Conservation (phyloP, 1,284 basidiomycete genomes). For the Puccinia coronata region DNA sequence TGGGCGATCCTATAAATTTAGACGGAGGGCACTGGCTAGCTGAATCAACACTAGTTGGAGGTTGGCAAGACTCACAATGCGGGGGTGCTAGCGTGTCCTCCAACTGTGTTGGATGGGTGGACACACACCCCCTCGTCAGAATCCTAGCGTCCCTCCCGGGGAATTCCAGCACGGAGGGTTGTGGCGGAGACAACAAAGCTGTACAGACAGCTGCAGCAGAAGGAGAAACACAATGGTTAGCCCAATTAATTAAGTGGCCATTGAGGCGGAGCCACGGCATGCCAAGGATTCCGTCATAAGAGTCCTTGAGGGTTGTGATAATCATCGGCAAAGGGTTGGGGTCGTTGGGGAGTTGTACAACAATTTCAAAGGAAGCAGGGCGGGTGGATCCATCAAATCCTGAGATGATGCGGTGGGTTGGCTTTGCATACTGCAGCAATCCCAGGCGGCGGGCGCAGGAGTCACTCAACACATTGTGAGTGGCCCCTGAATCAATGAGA, state of each 20-base stretch:
- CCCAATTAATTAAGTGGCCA: neutral
- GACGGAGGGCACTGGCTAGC: too few relatives aligned
- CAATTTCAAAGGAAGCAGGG: neutral
- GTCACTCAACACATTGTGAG: neutral
- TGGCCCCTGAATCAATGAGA: constrained; percentile 14
- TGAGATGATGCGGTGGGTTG: neutral
- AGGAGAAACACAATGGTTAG: neutral
- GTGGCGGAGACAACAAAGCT: too few relatives aligned
- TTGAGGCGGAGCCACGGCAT: neutral
- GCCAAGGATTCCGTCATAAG: neutral
- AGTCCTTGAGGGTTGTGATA: neutral
- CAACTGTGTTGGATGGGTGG: too few relatives aligned
- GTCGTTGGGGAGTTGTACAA: neutral
- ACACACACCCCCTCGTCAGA: too few relatives aligned
- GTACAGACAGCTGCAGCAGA: too few relatives aligned
- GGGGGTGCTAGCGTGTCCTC: too few relatives aligned
- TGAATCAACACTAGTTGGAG: too few relatives aligned
- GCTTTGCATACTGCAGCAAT: too few relatives aligned
- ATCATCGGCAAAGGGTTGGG: neutral
- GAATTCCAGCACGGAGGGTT: too few relatives aligned
- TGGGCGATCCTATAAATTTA: too few relatives aligned
- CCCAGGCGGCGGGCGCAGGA: neutral
- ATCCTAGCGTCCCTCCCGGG: too few relatives aligned
- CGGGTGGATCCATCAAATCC: neutral
- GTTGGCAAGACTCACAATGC: too few relatives aligned